Conservation (phyloP, 2,329 filamentous ascomycete species). For the Aspergillus persii region DNA sequence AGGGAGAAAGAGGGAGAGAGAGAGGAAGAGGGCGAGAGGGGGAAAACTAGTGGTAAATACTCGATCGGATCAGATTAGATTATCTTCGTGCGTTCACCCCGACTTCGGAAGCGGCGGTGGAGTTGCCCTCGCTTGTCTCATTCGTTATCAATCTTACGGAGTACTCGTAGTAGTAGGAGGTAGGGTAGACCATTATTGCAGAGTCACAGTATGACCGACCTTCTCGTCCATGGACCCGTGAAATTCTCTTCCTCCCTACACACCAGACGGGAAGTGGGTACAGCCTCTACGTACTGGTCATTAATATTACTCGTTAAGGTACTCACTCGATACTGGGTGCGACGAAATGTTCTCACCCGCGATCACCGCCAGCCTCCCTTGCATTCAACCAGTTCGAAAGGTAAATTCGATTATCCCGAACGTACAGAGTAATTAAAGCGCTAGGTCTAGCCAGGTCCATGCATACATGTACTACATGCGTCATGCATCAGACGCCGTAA, state of each 20-base stretch:
- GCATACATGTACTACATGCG: too few species aligned
- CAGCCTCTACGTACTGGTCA: not conserved
- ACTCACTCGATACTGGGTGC: too few species aligned
- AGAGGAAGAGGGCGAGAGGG: not conserved
- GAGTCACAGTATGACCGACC: too few species aligned
- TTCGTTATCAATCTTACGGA: slow-evolving; percentile 17
- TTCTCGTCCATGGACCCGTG: not conserved
- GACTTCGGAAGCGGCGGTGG: slow-evolving; percentile 21
- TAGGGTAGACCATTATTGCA: too few species aligned
- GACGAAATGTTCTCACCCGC: not conserved
- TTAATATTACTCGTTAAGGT: too few species aligned
- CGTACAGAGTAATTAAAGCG: too few species aligned
- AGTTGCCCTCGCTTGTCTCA: slow-evolving; percentile 1
- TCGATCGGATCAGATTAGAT: slow-evolving; percentile 35
- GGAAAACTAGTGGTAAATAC: slow-evolving; percentile 6
- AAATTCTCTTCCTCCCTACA: not conserved
- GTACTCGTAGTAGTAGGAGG: too few species aligned
- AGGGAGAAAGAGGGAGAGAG: not conserved
- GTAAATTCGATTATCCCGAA: too few species aligned
- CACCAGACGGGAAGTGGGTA: not conserved
- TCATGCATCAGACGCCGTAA: too few species aligned
- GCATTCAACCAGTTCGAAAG: not conserved
- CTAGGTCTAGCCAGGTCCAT: too few species aligned
- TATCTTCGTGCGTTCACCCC: slow-evolving; percentile 23
- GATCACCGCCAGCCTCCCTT: not conserved